A percentile compares a stretch with the other conserved stretches of the same genome.
phyloP scores from a whole-genome alignment of 768 basidiomycete species.

The Kwoniella botswanensis region DNA sequence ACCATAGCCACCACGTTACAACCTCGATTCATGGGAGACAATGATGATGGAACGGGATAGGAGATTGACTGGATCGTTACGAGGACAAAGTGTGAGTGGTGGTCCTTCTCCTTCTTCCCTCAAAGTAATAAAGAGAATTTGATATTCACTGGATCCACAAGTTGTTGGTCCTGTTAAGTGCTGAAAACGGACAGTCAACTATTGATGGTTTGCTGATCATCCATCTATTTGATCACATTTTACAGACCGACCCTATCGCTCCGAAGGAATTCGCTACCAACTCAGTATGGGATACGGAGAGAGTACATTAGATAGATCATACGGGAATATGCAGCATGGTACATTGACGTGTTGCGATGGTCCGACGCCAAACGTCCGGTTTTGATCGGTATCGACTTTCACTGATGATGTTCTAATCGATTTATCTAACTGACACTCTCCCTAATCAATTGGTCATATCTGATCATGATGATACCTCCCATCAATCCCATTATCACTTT shows the following conservation, averaged over 20 bases:
- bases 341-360: not conserved
- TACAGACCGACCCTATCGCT: conserved; percentile 70
- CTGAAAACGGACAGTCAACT: too few relatives aligned
- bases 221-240: not conserved
- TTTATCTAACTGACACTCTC: too few relatives aligned
- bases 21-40: conserved; percentile 86
- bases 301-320: conserved; percentile 50
- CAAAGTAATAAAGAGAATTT: too few relatives aligned
- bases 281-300: conserved; percentile 74
- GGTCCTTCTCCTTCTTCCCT: not conserved
- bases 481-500: too few relatives aligned
- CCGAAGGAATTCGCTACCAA: conserved; percentile 74
- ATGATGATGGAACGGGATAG: conserved; percentile 95
- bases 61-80: conserved; percentile 79
- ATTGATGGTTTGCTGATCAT: not conserved
- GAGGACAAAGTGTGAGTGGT: conserved; percentile 80
- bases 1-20: conserved; percentile 77
- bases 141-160: too few relatives aligned
- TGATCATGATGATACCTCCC: too few relatives aligned
- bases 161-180: too few relatives aligned
- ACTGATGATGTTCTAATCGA: not conserved
- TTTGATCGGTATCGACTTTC: not conserved
- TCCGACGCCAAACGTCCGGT: not conserved
- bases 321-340: not conserved
- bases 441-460: too few relatives aligned